phyloP scores from a whole-genome alignment of 495 filamentous ascomycete genomes.

The Lasiosphaeria miniovina region DNA sequence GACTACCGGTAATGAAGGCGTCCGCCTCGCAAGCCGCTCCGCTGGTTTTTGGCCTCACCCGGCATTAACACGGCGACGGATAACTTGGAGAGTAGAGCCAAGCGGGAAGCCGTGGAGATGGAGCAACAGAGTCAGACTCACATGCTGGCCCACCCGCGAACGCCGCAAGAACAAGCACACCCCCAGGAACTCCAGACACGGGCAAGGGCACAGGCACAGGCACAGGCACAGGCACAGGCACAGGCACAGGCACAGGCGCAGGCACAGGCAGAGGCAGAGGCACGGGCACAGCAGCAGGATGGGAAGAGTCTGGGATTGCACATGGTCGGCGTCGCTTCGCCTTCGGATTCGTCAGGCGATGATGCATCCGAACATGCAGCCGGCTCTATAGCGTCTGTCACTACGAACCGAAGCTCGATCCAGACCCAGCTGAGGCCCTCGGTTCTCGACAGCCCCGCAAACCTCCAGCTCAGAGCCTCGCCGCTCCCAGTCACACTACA shows the following conservation, averaged over 20 bases:
- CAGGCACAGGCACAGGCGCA: background rate
- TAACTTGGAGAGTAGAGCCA: background rate
- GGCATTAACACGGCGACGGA: background rate
- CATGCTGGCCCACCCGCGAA: slow-evolving; percentile 31
- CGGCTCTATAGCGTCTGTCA: background rate
- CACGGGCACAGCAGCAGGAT: too few species aligned
- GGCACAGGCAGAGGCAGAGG: background rate
- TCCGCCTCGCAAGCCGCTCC: slow-evolving; percentile 10
- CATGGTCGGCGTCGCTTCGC: background rate
- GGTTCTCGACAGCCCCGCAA: background rate
- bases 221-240: background rate
- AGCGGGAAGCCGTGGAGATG: background rate
- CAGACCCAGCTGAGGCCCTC: background rate
- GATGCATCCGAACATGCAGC: background rate
- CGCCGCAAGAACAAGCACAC: slow-evolving; percentile 6
- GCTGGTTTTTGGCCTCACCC: slow-evolving; percentile 10
- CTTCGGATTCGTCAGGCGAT: background rate
- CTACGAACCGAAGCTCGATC: background rate
- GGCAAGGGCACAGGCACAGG: slow-evolving; percentile 24
- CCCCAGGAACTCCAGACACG: too few species aligned
- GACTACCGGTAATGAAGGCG: slow-evolving; percentile 23
- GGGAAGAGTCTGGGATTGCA: too few species aligned
- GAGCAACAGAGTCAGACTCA: slow-evolving; percentile 29
- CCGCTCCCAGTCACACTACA: slow-evolving; percentile 4
- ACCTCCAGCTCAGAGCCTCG: background rate